Evolutionary conservation across 2,329 filamentous ascomycete genomes (phyloP), one percentile per base, ranked within the genome.

Genomic region (Exophiala mesophila): DNA sequence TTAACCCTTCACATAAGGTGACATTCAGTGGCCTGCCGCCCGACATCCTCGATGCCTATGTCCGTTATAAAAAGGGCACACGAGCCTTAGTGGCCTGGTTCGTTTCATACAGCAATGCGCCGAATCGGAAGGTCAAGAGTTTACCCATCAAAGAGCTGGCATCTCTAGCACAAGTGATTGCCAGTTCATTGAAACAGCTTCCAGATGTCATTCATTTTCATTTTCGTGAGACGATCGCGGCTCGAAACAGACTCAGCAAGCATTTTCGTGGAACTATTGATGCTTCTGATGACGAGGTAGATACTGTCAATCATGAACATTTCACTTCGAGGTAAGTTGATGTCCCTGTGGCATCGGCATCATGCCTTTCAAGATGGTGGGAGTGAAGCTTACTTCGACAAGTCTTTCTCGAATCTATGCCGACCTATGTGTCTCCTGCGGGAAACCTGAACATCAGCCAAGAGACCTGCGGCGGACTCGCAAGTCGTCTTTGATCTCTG

Each of bases 141-240:
- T 41, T 59, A 7, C 54, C 57, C 3, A 54, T 60, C 42, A 55
- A 52, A 39, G 56, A 59, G 17, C 42, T 60, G 16, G 36, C 50
- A 20, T 41, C 45, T 4, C 40, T 59, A 16, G 55, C 50, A 13
- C 38, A 47, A 15, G 20, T 35, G 6, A 41, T 55, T 5, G 46
- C 47, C 7, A 45, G 38, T 16, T 58, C 53, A 21, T 35, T 53
- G 5, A 43, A 54, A 12, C 44, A 45, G n/a, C 45, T 60, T 24
- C 57, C 57, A 3, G 54, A 58, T 19, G 45, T 52, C n/a, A 52
- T 60, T 34, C 55, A 56, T 32, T 59, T 58, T 36, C 53, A 57
- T 36, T 60, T 60, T 33, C 52, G 52, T 23, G 47, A 59, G 30
- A 56, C 52, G 5, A 60, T 59, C 29, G 44, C 48, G 17, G 55